Base-by-base conservation (phyloP, 148 eudicot species). In the Amaranthus hypochondriacus region DNA sequence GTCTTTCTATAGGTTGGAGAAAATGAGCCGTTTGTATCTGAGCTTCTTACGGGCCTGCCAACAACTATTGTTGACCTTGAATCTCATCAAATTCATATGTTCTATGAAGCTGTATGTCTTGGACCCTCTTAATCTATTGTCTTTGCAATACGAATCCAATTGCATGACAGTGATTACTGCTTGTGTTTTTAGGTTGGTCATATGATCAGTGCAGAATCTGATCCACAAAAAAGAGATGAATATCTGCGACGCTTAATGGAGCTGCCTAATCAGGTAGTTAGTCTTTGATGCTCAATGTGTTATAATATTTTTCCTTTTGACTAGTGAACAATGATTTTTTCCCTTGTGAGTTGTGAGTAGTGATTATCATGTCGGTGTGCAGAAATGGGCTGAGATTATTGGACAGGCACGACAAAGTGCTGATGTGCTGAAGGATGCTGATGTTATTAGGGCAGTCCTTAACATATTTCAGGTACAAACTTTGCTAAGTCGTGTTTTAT, bases 361-460 rank as follows among this genome's bases (percentile, higher is more conserved):
- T 73, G 70, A 48, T 46, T 76, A 54, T 64, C 67, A n/a, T 62
- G 21, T 76, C 60, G 50, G 21, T 71, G 58, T 77, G 83, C 89
- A 96, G 99, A 96, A 81, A 87, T 96, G 99, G 99, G 84, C 83
- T 62, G 99, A 96, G 79, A 96, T 96, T 66, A 96, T 96, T 68
- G 99, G 94, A 52, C 96, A 96, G 68, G 99, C 99, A 62, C 97
- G 95, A 58, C 97, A 86, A 77, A 90, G 89, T 81, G 96, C 81
- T 68, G 97, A 92, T 70, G 86, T 85, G 82, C 76, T 96, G 82
- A 92, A 96, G 84, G 96, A 90, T 64, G 89, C 79, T 73, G 96
- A 86, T 74, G 92, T 90, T 21, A 89, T 90, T 57, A 82, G 88
- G 87, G 87, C 95, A 55, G 97, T 96, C 72, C 99, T 96, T 54